These are phyloP conservation scores for Sodiomyces alkalinus DNA, from an alignment of 2,329 filamentous ascomycete genomes.

Conservation along the genomic window DNA sequence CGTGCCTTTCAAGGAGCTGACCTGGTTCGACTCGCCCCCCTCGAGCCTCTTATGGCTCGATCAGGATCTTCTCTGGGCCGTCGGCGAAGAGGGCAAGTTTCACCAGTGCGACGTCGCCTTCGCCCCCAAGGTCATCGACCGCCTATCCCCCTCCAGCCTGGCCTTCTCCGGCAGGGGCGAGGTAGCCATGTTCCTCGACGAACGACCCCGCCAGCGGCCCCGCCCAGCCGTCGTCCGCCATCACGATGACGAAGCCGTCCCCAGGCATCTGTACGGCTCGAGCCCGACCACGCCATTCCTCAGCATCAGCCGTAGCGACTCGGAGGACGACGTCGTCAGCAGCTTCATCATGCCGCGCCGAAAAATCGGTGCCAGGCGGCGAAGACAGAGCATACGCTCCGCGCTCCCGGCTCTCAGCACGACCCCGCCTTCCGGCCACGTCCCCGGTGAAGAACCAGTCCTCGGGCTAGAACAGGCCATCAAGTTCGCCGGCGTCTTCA, in stretches of 20 bases:
- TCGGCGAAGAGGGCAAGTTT: conserved; percentile 45
- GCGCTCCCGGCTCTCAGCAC: conserved; percentile 28
- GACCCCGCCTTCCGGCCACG: conserved; percentile 33
- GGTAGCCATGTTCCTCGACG: conserved; percentile 45
- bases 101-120: conserved; percentile 51
- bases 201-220: conserved; percentile 31
- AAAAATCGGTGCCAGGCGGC: conserved; percentile 19
- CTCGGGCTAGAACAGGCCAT: conserved; percentile 43
- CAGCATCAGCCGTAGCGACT: conserved; percentile 46
- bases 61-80: conserved; percentile 51
- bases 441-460: conserved; percentile 24
- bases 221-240: conserved; percentile 23
- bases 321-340: conserved; percentile 47
- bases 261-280: conserved; percentile 28
- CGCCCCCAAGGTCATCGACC: conserved; percentile 46
- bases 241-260: conserved; percentile 15
- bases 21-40: conserved; percentile 42
- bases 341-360: conserved; percentile 39
- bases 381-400: conserved; percentile 21
- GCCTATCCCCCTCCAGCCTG: conserved; percentile 44
- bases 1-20: conserved; percentile 51
- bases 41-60: conserved; percentile 47
- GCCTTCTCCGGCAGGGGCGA: conserved; percentile 45
- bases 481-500: conserved; percentile 40
- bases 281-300: conserved; percentile 33